Conservation (phyloP, 139 green algal species). For the Chlorella ohadii region DNA sequence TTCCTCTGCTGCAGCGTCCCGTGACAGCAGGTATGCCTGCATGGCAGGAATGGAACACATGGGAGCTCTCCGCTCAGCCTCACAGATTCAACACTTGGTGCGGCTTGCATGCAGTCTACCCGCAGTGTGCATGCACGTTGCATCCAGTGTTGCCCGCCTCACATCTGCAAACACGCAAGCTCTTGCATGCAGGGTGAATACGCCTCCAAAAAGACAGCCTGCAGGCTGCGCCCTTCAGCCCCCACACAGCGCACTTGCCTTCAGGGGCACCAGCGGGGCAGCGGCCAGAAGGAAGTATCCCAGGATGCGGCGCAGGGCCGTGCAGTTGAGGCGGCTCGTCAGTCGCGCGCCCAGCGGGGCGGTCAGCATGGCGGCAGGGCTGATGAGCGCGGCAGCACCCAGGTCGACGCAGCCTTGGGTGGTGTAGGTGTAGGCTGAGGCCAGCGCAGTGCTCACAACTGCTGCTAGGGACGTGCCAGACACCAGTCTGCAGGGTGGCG, state of each 20-base stretch:
- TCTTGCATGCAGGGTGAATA: no score
- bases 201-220: no score
- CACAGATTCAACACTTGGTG: no score
- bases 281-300: conserved; percentile 75
- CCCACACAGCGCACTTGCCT: no score
- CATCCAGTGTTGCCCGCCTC: no score
- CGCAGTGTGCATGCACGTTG: no score
- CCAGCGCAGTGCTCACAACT: conserved; percentile 70
- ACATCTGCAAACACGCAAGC: no score
- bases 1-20: background rate
- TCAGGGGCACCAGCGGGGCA: conserved; percentile 73
- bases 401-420: conserved; percentile 60
- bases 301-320: conserved; percentile 48
- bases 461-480: conserved; percentile 77
- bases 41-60: background rate
- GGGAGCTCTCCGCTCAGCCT: no score
- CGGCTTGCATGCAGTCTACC: no score
- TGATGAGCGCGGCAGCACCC: conserved; percentile 62
- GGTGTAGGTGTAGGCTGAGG: conserved; percentile 61
- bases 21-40: conserved; percentile 20
- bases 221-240: no score
- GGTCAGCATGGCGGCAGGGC: conserved; percentile 58
- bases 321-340: conserved; percentile 61
- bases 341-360: conserved; percentile 64
- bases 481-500: conserved; percentile 42